Base-by-base conservation (phyloP, 2,329 filamentous ascomycete species). In the Dothidotthia symphoricarpi region DNA sequence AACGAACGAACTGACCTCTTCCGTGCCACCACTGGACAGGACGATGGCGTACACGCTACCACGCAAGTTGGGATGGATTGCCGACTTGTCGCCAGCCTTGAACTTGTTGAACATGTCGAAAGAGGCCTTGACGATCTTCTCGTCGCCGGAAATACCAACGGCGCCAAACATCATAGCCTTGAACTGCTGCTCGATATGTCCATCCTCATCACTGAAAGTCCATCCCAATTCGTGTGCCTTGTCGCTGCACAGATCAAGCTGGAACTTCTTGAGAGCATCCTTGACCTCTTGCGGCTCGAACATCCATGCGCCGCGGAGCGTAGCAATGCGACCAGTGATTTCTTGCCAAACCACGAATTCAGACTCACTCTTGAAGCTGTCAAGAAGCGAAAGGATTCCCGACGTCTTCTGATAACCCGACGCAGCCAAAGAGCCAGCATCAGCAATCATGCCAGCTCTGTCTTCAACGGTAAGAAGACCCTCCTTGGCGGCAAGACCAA, bases 271-370 rank as follows among this genome's bases (percentile, higher is more conserved):
- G 28, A 97, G 75, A 4, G 85, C 87, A 47, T 90, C 81, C 51
- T 81, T 83, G 33, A 82, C 71, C 26, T 81, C 75, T 45, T 84
- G 68, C 41, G 94, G 85, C 66, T 96, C 88, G 50, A 94, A 94
- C 31, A 91, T 75, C 90, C 90, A 97, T 6, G 91, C 86, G 36
- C 79, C 79, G 52, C 90, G 85, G 24, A 97, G 78, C n/a, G 82
- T 77, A 16, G 79, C 81, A 42, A 96, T 78, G 31, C 89, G 83
- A 30, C 85, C 78, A 33, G 89, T 78, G 42, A 97, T 87, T 67
- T 96, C 90, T 52, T 88, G 89, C 91, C 91, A 97, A 3, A 97
- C 91, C 26, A 96, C 87, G 51, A 89, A 96, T 57, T 95, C 87
- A 1, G 82, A 75, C 71, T 97, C 91, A 45, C 70, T 74, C 59